Conservation (phyloP, 129 eudicot genomes). For the Tanacetum coccineum region DNA sequence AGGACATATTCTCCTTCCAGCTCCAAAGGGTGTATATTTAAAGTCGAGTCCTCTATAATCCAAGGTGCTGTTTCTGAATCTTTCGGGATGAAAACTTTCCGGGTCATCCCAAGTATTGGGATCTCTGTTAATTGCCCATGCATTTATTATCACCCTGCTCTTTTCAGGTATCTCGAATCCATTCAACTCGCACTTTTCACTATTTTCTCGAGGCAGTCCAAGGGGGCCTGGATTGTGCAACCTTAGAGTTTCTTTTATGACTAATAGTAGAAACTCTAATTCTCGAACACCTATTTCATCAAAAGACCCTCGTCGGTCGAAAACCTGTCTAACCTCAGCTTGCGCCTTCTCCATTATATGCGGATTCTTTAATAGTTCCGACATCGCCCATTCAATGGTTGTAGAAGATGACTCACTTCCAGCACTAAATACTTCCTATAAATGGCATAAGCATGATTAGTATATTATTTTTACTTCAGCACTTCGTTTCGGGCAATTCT, state of each 20-base stretch:
- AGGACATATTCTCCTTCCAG: conserved; percentile 26
- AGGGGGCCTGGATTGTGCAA: conserved; percentile 20
- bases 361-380: conserved; percentile 23
- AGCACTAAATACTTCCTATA: conserved; percentile 22
- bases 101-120: conserved; percentile 24
- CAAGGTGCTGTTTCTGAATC: conserved; percentile 17
- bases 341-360: conserved; percentile 17
- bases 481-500: too few relatives aligned
- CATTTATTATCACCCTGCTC: conserved; percentile 13
- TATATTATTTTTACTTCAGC: not conserved
- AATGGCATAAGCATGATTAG: conserved; percentile 7
- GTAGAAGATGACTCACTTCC: conserved; percentile 23
- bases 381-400: conserved; percentile 23
- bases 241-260: conserved; percentile 23
- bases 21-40: conserved; percentile 21
- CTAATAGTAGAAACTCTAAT: conserved; percentile 9
- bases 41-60: conserved; percentile 21
- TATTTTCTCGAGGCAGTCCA: conserved; percentile 22
- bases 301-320: not conserved
- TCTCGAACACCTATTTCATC: conserved; percentile 11
- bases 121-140: conserved; percentile 20
- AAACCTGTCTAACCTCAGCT: conserved; percentile 15
- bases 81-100: conserved; percentile 19
- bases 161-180: conserved; percentile 22
- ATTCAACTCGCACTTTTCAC: conserved; percentile 9